Percentiles rank a stretch among this genome's conserved stretches.
phyloP scores from a whole-genome alignment of 1,284 basidiomycete genomes.

The Moniliophthora roreri region DNA sequence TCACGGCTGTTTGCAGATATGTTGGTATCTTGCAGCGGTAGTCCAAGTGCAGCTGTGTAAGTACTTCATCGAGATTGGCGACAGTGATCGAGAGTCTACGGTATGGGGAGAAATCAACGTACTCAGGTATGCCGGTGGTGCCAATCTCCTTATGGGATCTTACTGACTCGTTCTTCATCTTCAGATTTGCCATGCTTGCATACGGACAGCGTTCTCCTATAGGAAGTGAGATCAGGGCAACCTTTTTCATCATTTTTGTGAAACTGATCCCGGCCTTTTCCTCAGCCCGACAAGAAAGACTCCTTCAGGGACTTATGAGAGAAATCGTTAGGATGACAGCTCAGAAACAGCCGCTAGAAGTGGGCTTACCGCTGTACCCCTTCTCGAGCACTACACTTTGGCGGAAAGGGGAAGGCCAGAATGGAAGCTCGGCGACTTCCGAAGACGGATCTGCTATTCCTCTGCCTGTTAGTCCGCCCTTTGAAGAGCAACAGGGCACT shows the following conservation, averaged over 20 bases:
- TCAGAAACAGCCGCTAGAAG: slow-evolving; percentile 73
- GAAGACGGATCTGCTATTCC: slow-evolving; percentile 26
- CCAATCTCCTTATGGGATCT: not conserved
- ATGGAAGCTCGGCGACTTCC: slow-evolving; percentile 16
- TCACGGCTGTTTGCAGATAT: slow-evolving; percentile 54
- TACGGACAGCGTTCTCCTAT: slow-evolving; percentile 80
- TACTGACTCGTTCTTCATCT: slow-evolving; percentile 10
- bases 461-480: slow-evolving; percentile 35
- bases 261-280: slow-evolving; percentile 18
- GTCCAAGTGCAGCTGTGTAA: slow-evolving; percentile 83
- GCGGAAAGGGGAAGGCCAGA: slow-evolving; percentile 38
- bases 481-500: slow-evolving; percentile 24
- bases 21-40: slow-evolving; percentile 84
- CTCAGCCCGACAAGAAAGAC: slow-evolving; percentile 72
- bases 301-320: slow-evolving; percentile 80
- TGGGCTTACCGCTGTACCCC: slow-evolving; percentile 75
- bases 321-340: slow-evolving; percentile 81
- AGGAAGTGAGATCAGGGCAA: slow-evolving; percentile 55
- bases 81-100: slow-evolving; percentile 65
- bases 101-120: slow-evolving; percentile 86
- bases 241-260: slow-evolving; percentile 6
- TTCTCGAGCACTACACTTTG: slow-evolving; percentile 72
- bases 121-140: slow-evolving; percentile 55
- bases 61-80: slow-evolving; percentile 75
- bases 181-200: slow-evolving; percentile 75